Evolutionary conservation across 805 yeast genomes (phyloP).

Genomic region (Teunomyces gatunensis): DNA sequence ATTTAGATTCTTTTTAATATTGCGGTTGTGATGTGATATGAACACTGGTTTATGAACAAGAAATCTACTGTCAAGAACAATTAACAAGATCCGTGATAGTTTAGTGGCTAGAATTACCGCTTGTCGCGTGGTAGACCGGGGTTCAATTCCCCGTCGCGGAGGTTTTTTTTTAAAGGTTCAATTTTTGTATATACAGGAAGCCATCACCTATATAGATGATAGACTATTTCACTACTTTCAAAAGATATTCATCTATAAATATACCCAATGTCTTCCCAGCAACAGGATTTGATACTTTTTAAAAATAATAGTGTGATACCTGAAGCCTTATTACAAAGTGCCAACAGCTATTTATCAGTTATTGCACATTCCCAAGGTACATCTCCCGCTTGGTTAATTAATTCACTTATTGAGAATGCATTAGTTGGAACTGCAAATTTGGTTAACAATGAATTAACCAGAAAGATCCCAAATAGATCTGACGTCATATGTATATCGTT

Average conservation of each 20-base stretch:
- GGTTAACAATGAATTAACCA: constrained; percentile 32
- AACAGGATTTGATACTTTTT: constrained; percentile 58
- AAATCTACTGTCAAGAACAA: too few species aligned
- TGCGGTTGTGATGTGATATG: not conserved
- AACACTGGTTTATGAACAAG: not conserved
- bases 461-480: constrained; percentile 20
- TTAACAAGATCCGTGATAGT: constrained; percentile 12
- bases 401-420: constrained; percentile 52
- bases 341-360: constrained; percentile 19
- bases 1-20: not conserved
- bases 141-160: constrained; percentile 21
- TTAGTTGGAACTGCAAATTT: constrained; percentile 45
- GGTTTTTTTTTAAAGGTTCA: constrained; percentile 4
- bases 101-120: constrained; percentile 21
- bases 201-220: not conserved
- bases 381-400: constrained; percentile 61
- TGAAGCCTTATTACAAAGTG: constrained; percentile 16
- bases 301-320: constrained; percentile 48
- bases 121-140: constrained; percentile 22
- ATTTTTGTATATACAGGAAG: not conserved
- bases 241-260: too few species aligned
- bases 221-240: not conserved
- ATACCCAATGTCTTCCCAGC: constrained; percentile 4
- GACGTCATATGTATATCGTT: constrained; percentile 36
- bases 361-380: constrained; percentile 47